Evolutionary conservation across 345 rosid species (phyloP), one percentile per base, ranked within the genome.

Genomic region (Pseudoturritis turrita): DNA sequence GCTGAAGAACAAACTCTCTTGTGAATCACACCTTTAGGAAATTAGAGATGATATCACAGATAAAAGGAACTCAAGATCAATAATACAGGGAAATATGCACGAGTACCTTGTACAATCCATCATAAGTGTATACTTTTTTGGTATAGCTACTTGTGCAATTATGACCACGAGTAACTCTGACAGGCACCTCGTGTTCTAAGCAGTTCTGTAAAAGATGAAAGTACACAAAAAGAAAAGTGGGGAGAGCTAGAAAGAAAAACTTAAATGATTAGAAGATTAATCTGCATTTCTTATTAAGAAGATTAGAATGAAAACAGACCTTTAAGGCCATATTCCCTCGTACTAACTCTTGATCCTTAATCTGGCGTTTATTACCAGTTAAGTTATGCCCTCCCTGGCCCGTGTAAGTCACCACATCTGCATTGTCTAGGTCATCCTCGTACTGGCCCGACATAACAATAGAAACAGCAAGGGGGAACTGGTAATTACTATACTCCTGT

Each of bases 381-480:
- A 95, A 83, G 78, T 92, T 79, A 61, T 92, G 87, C 23, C 99
- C 98, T 37, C 99, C 98, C 81, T 92, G 97, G 17, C 99, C 98
- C 69, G 99, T 95, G 73, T 95, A 95, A 17, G 85, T 77, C 47
- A 95, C 84, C 36, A 85, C 90, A 41, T 95, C 99, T 15, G 97
- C 88, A 78, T 95, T 89, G 86, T 95, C 99, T 8, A 87, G 71
- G 79, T 95, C 99, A 86, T 92, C 99, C 74, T 95, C 97, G 33
- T 95, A 95, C 89, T 87, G 83, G 68, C 99, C 99, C 2, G 99
- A 95, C 63, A 95, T 51, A 62, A 95, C 88, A 65, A 95, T 82
- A 46, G 90, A 86, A 49, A 83, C 80, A 0, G 96, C 96, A 68
- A 95, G 66, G 37, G 99, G 99, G 33, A 91, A 78, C 1, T 37